Conservation (phyloP, 2,329 filamentous ascomycete genomes). For the Hypoxylon sp. region DNA sequence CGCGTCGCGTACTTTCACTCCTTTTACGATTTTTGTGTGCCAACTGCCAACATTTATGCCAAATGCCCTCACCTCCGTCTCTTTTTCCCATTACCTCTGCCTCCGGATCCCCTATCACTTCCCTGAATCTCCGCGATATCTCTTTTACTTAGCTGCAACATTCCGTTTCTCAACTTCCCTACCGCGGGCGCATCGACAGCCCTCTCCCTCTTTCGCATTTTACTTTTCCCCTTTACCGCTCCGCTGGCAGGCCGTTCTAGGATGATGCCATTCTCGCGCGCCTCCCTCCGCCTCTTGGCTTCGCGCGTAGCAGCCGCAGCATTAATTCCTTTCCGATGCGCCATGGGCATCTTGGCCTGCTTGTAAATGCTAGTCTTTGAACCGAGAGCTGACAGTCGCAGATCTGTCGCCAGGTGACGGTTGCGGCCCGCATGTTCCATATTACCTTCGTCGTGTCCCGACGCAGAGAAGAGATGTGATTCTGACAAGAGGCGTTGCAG, state of each 20-base stretch:
- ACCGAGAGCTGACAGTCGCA: slow-evolving; percentile 85
- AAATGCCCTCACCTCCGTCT: slow-evolving; percentile 47
- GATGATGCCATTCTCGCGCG: slow-evolving; percentile 90
- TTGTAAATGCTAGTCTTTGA: slow-evolving; percentile 80
- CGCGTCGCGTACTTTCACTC: neutral
- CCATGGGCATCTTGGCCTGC: slow-evolving; percentile 91
- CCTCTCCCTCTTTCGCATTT: slow-evolving; percentile 63
- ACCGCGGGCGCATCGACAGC: slow-evolving; percentile 83
- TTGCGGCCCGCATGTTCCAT: slow-evolving; percentile 72
- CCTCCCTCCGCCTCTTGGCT: slow-evolving; percentile 79
- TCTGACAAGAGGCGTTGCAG: slow-evolving; percentile 92
- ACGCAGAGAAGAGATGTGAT: slow-evolving; percentile 82
- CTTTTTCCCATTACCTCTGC: slow-evolving; percentile 43
- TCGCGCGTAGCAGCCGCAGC: slow-evolving; percentile 77
- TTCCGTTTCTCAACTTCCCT: slow-evolving; percentile 82
- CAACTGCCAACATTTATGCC: neutral
- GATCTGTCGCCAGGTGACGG: slow-evolving; percentile 84
- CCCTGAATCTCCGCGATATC: slow-evolving; percentile 70
- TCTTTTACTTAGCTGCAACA: slow-evolving; percentile 79
- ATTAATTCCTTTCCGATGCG: slow-evolving; percentile 86
- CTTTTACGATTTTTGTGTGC: neutral
- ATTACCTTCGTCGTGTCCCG: slow-evolving; percentile 51
- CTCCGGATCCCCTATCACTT: slow-evolving; percentile 32
- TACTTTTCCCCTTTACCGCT: slow-evolving; percentile 53
- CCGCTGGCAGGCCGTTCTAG: slow-evolving; percentile 72